Evolutionary conservation across 352 stramenopile genomes (phyloP), one percentile per base, ranked within the genome.

Genomic region (Globisporangium spinosum): DNA sequence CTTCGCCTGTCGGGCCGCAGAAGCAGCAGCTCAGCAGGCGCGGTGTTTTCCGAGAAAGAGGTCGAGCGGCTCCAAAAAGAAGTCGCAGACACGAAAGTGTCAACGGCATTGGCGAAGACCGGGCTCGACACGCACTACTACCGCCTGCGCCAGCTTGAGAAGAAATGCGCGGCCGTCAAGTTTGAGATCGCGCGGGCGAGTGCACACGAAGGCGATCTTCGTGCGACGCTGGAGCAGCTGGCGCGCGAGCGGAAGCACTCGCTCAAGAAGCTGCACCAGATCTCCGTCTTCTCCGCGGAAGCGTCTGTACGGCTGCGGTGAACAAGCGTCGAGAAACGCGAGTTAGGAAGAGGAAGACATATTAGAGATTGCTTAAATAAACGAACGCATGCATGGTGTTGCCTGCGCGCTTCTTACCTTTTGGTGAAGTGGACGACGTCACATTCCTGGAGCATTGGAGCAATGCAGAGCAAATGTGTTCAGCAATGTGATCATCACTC

Each of bases 41-140:
- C 63, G 64, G 1, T 27, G 25, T 67, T 77, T 67, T 75, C 75
- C 1, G 76, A 79, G 51, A 89, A 86, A 69, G 83, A 91, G 38
- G 75, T 90, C 27, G 75, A 89, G 62, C 77, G 75, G 29, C 71
- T 91, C 1, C 75, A 91, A 35, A 85, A 79, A 61, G 81, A 91
- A 60, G 68, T 91, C 29, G 83, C 83, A 1, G 83, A 90, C 68
- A 83, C 73, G 1, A 91, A 91, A 69, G 72, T 91, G 20, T 69
- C 77, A 2, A 78, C 82, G 9, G 83, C 83, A 10, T 60, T 85
- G 17, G 79, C 77, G 25, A 89, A 89, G 64, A 78, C 77, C 0
- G 82, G 89, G 61, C 68, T 85, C 27, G 83, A 91, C 29, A 74
- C 81, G 61, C 77, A 85, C 29, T 85, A 87, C 27, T 85, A 90